Evolutionary conservation across 2,329 filamentous ascomycete species (phyloP), one percentile per base, ranked within the genome.

Genomic region (Penicillium crustosum): DNA sequence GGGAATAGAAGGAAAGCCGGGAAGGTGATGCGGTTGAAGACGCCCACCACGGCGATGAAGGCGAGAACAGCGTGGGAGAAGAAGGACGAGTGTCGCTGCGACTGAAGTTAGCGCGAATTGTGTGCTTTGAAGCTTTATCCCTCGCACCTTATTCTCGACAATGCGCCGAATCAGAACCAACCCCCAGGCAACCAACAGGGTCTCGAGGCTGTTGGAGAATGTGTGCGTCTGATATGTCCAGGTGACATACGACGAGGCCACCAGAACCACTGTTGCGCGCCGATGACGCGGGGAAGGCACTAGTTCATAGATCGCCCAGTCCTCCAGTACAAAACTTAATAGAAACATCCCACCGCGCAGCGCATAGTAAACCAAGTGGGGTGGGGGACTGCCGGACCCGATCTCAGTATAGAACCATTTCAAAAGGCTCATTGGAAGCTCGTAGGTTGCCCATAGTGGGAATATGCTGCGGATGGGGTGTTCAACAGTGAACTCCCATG

Each of bases 141-240:
- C 44, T 56, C 59, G 57, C 62, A 94, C 91, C 78, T 88, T 89
- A 69, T 89, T 86, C 64, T 89, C 87, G 45, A 89, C 81, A 65
- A 97, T 94, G 72, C 93, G 88, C 75, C 90, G 87, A 61, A 97
- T 93, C 73, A 99, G 78, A 48, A 97, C 93, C 74, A 99, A 78
- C 70, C 90, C 93, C 94, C 94, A 99, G 53, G 91, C 85, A 51
- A 99, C 92, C 50, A 93, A 83, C 66, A 99, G 80, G 3, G 94
- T 97, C 79, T 99, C 94, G 65, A 97, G 84, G 61, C 93, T 95
- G 77, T 99, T 99, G 62, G 93, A 97, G 75, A 99, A 97, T 13
- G 94, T 97, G 77, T 99, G 94, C 19, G 91, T 94, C 77, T 99
- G 94, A 78, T 93, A 96, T 44, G 93, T 97, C 93, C 94, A 99